Evolutionary conservation across 2,329 filamentous ascomycete genomes (phyloP).

Genomic region (Venturia nashicola): DNA sequence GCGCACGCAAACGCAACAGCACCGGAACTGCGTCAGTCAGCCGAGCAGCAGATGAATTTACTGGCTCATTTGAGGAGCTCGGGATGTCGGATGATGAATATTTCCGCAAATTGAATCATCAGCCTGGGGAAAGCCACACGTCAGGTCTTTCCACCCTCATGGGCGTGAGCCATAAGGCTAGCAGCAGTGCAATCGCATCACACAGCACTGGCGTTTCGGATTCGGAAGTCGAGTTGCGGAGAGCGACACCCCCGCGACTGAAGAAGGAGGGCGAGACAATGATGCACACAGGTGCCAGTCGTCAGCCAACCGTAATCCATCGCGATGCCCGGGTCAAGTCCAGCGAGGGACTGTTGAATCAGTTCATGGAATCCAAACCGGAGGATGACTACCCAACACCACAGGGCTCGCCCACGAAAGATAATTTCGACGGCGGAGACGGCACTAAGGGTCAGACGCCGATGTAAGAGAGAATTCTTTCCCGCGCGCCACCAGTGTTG

Average conservation of each 20-base stretch:
- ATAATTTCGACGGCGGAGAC: slow-evolving; percentile 1
- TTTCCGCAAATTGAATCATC: slow-evolving; percentile 43
- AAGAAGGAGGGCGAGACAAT: slow-evolving; percentile 25
- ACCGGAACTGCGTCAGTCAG: slow-evolving; percentile 27
- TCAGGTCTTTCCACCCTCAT: slow-evolving; percentile 17
- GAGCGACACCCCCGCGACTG: slow-evolving; percentile 14
- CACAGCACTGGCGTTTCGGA: slow-evolving; percentile 22
- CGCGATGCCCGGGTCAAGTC: slow-evolving; percentile 44
- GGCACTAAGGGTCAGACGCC: slow-evolving; percentile 9
- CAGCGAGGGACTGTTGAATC: slow-evolving; percentile 45
- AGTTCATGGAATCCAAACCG: slow-evolving; percentile 28
- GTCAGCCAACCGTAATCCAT: slow-evolving; percentile 54
- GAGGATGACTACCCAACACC: slow-evolving; percentile 16
- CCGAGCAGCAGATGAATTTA: slow-evolving; percentile 36
- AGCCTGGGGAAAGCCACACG: slow-evolving; percentile 27
- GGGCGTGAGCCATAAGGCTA: slow-evolving; percentile 21
- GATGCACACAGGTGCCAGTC: slow-evolving; percentile 40
- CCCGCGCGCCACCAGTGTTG: slow-evolving; percentile 59
- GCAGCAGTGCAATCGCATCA: slow-evolving; percentile 30
- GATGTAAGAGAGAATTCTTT: background rate
- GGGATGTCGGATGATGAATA: slow-evolving; percentile 62
- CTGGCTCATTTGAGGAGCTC: slow-evolving; percentile 53
- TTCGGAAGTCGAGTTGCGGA: slow-evolving; percentile 14
- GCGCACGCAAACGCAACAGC: slow-evolving; percentile 33
- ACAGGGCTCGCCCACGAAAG: slow-evolving; percentile 14